These are phyloP conservation scores for Cadophora gregata DNA, from an alignment of 2,329 filamentous ascomycete genomes.

Conservation along the genomic window DNA sequence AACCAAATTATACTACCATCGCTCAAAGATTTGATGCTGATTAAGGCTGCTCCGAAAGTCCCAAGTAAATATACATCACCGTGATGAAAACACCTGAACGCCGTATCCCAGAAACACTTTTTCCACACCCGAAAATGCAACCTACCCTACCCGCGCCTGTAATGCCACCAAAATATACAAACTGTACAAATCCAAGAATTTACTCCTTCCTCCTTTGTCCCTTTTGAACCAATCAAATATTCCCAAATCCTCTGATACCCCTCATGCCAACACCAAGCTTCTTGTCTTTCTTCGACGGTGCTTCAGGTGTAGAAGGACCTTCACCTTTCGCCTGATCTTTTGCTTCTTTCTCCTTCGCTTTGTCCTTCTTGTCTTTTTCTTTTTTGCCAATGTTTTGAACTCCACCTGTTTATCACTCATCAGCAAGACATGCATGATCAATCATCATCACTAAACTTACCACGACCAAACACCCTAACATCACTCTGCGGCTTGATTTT, in stretches of 20 bases:
- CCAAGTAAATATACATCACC: neutral
- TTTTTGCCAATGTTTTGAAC: conserved; percentile 57
- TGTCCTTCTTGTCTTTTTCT: conserved; percentile 33
- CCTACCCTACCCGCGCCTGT: neutral
- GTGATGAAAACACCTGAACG: neutral
- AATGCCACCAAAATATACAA: neutral
- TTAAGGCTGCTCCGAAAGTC: neutral
- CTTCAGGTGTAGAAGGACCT: conserved; percentile 9
- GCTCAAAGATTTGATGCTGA: neutral
- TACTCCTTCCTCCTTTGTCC: neutral
- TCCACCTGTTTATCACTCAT: conserved; percentile 43
- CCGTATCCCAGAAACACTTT: neutral
- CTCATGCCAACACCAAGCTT: conserved; percentile 12
- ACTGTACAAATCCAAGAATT: neutral
- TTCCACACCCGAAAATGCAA: neutral
- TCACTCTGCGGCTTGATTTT: conserved; percentile 27
- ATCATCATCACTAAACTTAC: conserved; percentile 6
- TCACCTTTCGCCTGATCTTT: conserved; percentile 29
- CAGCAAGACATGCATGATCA: neutral
- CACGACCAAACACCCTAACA: conserved; percentile 26
- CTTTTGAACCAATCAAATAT: neutral
- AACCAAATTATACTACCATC: no score
- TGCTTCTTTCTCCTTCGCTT: conserved; percentile 3
- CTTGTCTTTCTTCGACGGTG: conserved; percentile 21
- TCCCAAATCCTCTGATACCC: conserved; percentile 20